These are phyloP conservation scores for Fusarium fujikuroi DNA, from an alignment of 2,329 filamentous ascomycete species.

Conservation along the genomic window DNA sequence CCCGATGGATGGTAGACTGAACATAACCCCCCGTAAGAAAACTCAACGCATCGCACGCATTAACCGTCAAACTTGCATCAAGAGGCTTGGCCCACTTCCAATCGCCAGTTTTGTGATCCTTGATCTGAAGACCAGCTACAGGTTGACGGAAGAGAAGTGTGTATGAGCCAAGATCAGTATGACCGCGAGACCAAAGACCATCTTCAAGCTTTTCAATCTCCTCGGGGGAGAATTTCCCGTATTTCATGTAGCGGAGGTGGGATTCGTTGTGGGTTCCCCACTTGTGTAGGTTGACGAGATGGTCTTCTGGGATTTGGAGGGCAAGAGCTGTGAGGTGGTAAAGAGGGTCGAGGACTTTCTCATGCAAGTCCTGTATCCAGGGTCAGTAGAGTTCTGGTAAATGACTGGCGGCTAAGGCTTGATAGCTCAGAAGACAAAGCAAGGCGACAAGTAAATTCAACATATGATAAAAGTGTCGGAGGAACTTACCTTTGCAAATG, in stretches of 20 bases:
- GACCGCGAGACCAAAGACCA: slow-evolving; percentile 58
- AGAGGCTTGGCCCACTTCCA: slow-evolving; percentile 64
- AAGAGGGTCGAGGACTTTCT: slow-evolving; percentile 66
- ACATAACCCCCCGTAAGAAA: slow-evolving; percentile 60
- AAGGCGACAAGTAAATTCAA: too few species aligned
- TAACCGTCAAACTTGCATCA: slow-evolving; percentile 62
- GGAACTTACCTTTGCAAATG: slow-evolving; percentile 23
- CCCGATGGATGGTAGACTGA: slow-evolving; percentile 55
- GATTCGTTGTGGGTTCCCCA: slow-evolving; percentile 69
- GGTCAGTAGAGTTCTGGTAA: too few species aligned
- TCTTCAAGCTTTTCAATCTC: slow-evolving; percentile 57
- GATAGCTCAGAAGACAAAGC: too few species aligned
- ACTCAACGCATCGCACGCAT: slow-evolving; percentile 60
- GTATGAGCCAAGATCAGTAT: slow-evolving; percentile 67
- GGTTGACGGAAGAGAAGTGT: slow-evolving; percentile 69
- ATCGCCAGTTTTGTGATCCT: slow-evolving; percentile 55
- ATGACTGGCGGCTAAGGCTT: too few species aligned
- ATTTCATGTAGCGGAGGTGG: slow-evolving; percentile 72
- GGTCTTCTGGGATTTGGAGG: slow-evolving; percentile 70
- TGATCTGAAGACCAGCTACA: slow-evolving; percentile 66
- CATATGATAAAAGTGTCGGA: too few species aligned
- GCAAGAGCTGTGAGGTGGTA: slow-evolving; percentile 70
- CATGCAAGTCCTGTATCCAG: slow-evolving; percentile 50
- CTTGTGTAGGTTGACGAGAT: slow-evolving; percentile 60
- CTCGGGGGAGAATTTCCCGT: slow-evolving; percentile 60